Percentiles rank a stretch among this genome's conserved stretches.
Conservation (phyloP, 1,284 basidiomycete species). For the Cryptococcus jaspeensis region DNA sequence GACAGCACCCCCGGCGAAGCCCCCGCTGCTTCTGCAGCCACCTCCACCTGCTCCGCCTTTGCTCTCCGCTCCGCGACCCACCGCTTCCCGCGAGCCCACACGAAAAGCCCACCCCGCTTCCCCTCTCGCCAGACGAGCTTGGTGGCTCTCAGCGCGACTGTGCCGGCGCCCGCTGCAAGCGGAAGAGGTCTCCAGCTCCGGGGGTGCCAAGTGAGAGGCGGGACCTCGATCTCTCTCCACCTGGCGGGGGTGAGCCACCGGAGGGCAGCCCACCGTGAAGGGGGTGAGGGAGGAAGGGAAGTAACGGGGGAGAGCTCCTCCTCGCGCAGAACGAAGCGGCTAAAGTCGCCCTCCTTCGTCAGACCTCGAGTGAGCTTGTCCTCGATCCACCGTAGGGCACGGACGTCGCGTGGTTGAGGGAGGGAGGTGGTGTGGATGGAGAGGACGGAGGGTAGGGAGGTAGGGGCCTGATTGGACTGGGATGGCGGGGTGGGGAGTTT, state of each 20-base stretch:
- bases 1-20: too few species aligned
- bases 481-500: conserved; percentile 21
- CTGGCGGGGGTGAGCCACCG: conserved; percentile 10
- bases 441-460: conserved; percentile 21
- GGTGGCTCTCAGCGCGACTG: neutral
- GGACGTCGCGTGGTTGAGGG: conserved; percentile 42
- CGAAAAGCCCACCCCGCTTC: too few species aligned
- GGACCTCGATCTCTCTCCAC: conserved; percentile 18
- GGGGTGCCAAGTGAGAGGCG: conserved; percentile 23
- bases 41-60: too few species aligned
- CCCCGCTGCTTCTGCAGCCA: too few species aligned
- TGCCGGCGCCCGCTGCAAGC: conserved; percentile 6
- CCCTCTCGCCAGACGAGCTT: neutral
- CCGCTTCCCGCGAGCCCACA: too few species aligned
- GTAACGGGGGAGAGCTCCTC: neutral
- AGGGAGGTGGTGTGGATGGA: conserved; percentile 46
- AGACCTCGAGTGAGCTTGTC: conserved; percentile 21
- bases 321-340: conserved; percentile 20
- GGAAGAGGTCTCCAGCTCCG: conserved; percentile 22
- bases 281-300: neutral
- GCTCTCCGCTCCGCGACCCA: too few species aligned
- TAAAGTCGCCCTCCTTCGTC: conserved; percentile 19
- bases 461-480: neutral
- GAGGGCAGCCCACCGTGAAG: neutral
- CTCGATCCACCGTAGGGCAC: conserved; percentile 46